Conservation (phyloP, 1,284 basidiomycete species). For the Puccinia triticina region DNA sequence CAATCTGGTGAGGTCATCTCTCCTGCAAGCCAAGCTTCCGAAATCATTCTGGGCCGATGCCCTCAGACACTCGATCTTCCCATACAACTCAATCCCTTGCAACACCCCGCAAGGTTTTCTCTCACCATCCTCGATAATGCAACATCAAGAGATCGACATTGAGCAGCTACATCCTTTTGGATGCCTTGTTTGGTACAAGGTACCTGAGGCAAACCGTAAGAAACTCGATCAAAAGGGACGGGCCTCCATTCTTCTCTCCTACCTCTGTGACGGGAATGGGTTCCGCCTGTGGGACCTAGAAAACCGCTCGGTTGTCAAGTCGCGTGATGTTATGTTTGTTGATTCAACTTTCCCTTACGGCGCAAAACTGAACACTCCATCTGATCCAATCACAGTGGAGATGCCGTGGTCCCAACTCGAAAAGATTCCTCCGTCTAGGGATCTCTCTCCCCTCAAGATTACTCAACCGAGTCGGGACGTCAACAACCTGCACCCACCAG, state of each 20-base stretch:
- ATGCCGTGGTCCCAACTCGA: no score
- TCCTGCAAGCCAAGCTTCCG: neutral
- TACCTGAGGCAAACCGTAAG: neutral
- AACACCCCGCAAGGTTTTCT: neutral
- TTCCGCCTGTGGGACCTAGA: constrained; percentile 20
- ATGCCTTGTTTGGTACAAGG: neutral
- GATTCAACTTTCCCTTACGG: neutral
- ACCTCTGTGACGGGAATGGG: neutral
- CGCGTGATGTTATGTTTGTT: neutral
- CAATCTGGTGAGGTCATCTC: neutral
- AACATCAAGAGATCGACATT: neutral
- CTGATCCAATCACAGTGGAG: no score
- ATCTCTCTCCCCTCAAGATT: no score
- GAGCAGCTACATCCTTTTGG: neutral
- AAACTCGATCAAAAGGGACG: neutral
- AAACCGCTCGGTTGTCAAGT: neutral
- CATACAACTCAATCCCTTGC: neutral
- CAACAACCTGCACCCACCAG: no score
- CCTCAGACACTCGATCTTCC: neutral
- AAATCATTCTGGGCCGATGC: constrained; percentile 16
- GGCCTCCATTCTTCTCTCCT: neutral
- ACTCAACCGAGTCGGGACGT: no score
- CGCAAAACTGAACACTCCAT: no score
- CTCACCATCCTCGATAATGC: neutral
- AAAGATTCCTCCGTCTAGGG: no score